Evolutionary conservation across 257 asterid genomes (phyloP).

Genomic region (Linderniella brevidens): DNA sequence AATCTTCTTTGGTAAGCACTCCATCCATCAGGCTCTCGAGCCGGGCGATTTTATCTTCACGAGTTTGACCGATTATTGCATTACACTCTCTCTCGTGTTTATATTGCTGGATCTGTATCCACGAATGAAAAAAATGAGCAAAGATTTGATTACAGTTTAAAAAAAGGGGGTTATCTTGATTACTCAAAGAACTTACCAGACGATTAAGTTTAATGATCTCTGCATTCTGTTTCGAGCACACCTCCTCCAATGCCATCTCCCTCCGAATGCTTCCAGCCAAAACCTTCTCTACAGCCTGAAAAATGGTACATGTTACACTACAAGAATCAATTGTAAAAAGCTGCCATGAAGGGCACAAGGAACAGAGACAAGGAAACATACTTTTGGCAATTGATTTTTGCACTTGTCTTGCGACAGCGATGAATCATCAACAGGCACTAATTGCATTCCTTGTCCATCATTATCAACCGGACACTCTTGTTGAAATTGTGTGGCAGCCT

Average conservation of each 20-base stretch:
- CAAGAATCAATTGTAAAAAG: slow-evolving; percentile 15
- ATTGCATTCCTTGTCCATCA: slow-evolving; percentile 58
- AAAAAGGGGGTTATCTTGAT: not conserved
- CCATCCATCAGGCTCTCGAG: slow-evolving; percentile 98
- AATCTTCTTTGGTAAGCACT: slow-evolving; percentile 67
- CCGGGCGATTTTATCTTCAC: slow-evolving; percentile 89
- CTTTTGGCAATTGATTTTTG: slow-evolving; percentile 70
- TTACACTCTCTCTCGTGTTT: slow-evolving; percentile 97
- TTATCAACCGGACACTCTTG: slow-evolving; percentile 14
- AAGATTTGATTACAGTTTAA: slow-evolving; percentile 1
- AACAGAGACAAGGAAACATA: slow-evolving; percentile 20
- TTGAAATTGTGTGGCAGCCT: slow-evolving; percentile 21
- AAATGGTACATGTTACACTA: slow-evolving; percentile 12
- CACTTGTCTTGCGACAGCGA: slow-evolving; percentile 25
- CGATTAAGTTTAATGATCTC: slow-evolving; percentile 87
- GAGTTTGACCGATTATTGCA: slow-evolving; percentile 67
- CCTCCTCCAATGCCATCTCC: slow-evolving; percentile 96
- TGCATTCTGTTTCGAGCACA: slow-evolving; percentile 57
- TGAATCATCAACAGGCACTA: slow-evolving; percentile 48
- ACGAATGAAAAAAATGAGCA: slow-evolving; percentile 3
- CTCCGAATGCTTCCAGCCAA: slow-evolving; percentile 96
- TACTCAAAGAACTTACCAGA: slow-evolving; percentile 36
- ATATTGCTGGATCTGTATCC: slow-evolving; percentile 77
- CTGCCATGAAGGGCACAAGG: slow-evolving; percentile 8
- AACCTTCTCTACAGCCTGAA: slow-evolving; percentile 91